Evolutionary conservation across 352 stramenopile species (phyloP), one percentile per base, ranked within the genome.

Genomic region (Globisporangium mamillatum): DNA sequence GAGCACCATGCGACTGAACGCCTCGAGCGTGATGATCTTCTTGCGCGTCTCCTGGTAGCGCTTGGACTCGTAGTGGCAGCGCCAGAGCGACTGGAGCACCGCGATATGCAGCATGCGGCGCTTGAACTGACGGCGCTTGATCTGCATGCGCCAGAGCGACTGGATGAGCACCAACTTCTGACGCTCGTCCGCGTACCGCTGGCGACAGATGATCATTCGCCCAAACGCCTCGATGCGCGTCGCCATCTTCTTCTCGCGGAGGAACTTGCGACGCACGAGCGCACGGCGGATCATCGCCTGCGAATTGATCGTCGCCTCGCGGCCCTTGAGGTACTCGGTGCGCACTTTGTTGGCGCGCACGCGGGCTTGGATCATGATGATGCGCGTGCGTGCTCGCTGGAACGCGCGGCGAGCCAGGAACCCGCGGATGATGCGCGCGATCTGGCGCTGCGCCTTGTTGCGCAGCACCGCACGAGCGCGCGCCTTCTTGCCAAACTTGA

Each of bases 401-500:
- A 88, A 95, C 18, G 73, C 64, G 22, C 80, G 75, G 14, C 84
- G 73, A 6, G 86, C 89, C 7, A 95, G 27, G 59, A 92, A 92
- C 0, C 89, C 89, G 27, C 89, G 89, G 68, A 81, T 69, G 9
- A 94, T 72, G n/a, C 88, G 80, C 3, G 84, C 73, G 62, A 96
- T 94, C 57, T 92, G 76, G 10, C 74, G 86, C 59, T 96, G 89
- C 4, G 89, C 87, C 72, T 88, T 90, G 71, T 89, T 94, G 34
- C 87, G 87, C 44, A 76, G 75, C 34, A 90, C 73, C 0, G 88
- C 87, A 32, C 89, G 89, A 24, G 82, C 78, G 10, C 89, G 86
- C 36, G 89, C 89, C 68, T 92, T 94, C 65, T 95, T 96, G 60
- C 89, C 89, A 61, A 91, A 94, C 69, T 96, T 96, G 22, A 95